Percentiles rank a stretch among this genome's conserved stretches.
phyloP scores from a whole-genome alignment of 306 rosid species.

The Citrullus colocynthis region DNA sequence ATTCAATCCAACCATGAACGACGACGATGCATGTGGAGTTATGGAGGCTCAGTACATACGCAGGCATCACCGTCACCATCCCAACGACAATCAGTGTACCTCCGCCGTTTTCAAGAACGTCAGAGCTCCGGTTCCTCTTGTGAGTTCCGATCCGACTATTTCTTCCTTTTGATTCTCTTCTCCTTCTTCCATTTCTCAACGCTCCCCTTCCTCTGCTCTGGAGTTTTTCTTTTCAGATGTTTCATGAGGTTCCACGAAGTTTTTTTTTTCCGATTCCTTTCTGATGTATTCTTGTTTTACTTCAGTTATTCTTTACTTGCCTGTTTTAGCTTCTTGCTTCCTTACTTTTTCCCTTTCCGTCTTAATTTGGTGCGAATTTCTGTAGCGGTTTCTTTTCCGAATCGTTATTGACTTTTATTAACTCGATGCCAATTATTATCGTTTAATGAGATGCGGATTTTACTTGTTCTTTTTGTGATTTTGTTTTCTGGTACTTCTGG shows the following conservation, averaged over 20 bases:
- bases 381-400: neutral
- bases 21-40: slow-evolving; percentile 26
- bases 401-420: neutral
- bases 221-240: neutral
- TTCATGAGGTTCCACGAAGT: neutral
- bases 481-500: neutral
- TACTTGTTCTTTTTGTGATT: neutral
- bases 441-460: neutral
- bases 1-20: slow-evolving; percentile 26
- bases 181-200: neutral
- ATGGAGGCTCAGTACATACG: slow-evolving; percentile 61
- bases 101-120: slow-evolving; percentile 75
- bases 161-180: neutral
- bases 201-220: neutral
- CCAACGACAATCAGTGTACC: slow-evolving; percentile 71
- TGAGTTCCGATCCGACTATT: slow-evolving; percentile 16
- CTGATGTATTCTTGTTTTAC: neutral
- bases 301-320: neutral
- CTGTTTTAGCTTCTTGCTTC: neutral
- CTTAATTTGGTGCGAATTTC: neutral
- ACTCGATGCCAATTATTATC: neutral
- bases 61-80: slow-evolving; percentile 68
- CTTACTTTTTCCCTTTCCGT: neutral
- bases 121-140: slow-evolving; percentile 80
- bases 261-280: neutral